These are phyloP conservation scores for Ailanthus altissimus DNA, from an alignment of 345 rosid species.

Conservation along the genomic window DNA sequence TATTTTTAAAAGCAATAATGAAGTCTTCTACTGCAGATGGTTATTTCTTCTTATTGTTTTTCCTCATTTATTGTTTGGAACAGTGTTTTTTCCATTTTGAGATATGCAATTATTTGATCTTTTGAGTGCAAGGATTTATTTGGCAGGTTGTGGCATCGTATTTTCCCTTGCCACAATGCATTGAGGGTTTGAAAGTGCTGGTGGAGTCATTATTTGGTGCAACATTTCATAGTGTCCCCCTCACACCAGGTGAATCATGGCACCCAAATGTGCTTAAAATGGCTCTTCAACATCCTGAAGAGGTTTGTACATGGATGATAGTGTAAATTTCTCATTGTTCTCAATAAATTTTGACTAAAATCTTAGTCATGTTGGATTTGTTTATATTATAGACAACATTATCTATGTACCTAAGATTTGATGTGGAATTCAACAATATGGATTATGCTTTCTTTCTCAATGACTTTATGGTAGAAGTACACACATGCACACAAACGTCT, in stretches of 20 bases:
- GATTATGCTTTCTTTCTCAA: not conserved
- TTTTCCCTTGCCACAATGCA: slow-evolving; percentile 81
- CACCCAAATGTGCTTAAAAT: slow-evolving; percentile 86
- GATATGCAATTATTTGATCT: not conserved
- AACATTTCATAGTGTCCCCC: slow-evolving; percentile 53
- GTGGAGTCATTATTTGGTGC: slow-evolving; percentile 86
- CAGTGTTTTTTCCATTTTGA: not conserved
- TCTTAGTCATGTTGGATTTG: not conserved
- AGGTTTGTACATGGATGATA: slow-evolving; percentile 47
- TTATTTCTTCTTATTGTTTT: slow-evolving; percentile 5
- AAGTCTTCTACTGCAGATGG: not conserved
- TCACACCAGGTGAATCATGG: slow-evolving; percentile 96
- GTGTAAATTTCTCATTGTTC: not conserved
- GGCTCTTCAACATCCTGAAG: slow-evolving; percentile 86
- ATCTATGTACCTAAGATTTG: not conserved
- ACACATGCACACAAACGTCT: not conserved
- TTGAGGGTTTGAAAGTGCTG: slow-evolving; percentile 80
- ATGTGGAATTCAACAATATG: not conserved
- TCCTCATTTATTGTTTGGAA: slow-evolving; percentile 5
- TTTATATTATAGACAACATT: not conserved
- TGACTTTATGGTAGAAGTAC: not conserved
- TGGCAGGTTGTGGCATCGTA: slow-evolving; percentile 82
- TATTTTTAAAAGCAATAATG: no score
- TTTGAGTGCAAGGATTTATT: not conserved
- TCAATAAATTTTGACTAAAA: not conserved